These are phyloP conservation scores for Spizellomyces punctatus DNA, from an alignment of 192 early-diverging fungal species.

Conservation along the genomic window DNA sequence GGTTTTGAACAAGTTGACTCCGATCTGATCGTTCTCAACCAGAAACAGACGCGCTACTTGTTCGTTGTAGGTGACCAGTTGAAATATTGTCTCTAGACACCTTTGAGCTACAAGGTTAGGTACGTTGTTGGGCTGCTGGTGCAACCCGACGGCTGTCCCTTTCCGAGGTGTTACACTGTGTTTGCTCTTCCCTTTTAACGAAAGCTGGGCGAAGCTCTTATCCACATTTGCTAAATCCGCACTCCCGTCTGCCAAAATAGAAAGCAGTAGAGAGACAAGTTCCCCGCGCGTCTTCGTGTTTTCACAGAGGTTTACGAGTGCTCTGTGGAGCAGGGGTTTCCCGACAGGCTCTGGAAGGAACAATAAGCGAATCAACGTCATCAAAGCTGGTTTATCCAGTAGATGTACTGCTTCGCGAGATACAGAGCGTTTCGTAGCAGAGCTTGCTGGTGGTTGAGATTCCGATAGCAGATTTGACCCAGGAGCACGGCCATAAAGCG, in stretches of 20 bases:
- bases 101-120: conserved; percentile 91
- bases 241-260: conserved; percentile 81
- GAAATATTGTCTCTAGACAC: conserved; percentile 80
- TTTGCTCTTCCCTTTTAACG: conserved; percentile 61
- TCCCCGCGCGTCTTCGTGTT: conserved; percentile 85
- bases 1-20: conserved; percentile 12
- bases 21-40: conserved; percentile 65
- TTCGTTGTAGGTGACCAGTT: conserved; percentile 78
- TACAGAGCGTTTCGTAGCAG: conserved; percentile 37
- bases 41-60: conserved; percentile 79
- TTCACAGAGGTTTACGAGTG: conserved; percentile 84
- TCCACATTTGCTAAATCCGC: conserved; percentile 76
- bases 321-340: conserved; percentile 62
- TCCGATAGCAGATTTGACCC: background rate
- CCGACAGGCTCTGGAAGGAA: conserved; percentile 81
- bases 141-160: background rate
- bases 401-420: conserved; percentile 76
- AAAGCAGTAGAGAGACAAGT: conserved; percentile 82
- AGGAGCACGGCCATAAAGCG: conserved; percentile 3
- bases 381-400: conserved; percentile 78
- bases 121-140: conserved; percentile 47
- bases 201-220: conserved; percentile 74
- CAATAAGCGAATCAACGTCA: conserved; percentile 82
- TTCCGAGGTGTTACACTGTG: conserved; percentile 2
- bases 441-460: conserved; percentile 17